phyloP scores from a whole-genome alignment of 169 alveolate species.

The Pseudocohnilembus persalinus region DNA sequence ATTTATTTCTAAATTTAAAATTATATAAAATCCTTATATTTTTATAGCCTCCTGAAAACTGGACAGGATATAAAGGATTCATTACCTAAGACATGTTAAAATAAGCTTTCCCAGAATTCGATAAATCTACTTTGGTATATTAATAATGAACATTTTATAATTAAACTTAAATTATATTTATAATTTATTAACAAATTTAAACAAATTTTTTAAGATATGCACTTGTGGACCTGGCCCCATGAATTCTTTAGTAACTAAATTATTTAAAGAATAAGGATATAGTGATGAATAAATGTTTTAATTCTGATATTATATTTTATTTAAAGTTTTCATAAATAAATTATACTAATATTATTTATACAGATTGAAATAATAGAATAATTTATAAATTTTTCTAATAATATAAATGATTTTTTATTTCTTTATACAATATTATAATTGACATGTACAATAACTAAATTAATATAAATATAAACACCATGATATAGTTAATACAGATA shows the following conservation, averaged over 20 bases:
- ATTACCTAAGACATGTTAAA: conserved; percentile 52
- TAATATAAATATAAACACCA: too few species aligned
- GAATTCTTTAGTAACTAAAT: conserved; percentile 38
- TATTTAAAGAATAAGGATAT: conserved; percentile 43
- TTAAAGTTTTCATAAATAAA: too few species aligned
- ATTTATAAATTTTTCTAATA: too few species aligned
- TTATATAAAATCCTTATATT: not conserved
- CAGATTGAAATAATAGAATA: too few species aligned
- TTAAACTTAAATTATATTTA: too few species aligned
- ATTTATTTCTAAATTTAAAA: not conserved
- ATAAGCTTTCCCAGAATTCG: conserved; percentile 45
- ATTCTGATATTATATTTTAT: conserved; percentile 40
- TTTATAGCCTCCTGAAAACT: conserved; percentile 46
- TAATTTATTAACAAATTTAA: too few species aligned
- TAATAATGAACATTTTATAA: too few species aligned
- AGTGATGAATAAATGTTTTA: conserved; percentile 21
- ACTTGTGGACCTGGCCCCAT: conserved; percentile 70
- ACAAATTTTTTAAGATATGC: conserved; percentile 4
- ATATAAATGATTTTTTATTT: too few species aligned
- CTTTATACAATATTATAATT: too few species aligned
- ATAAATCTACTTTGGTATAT: conserved; percentile 25
- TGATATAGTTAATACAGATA: too few species aligned
- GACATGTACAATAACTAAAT: too few species aligned
- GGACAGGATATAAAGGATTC: conserved; percentile 59
- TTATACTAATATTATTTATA: too few species aligned